Evolutionary conservation across 2,329 filamentous ascomycete species (phyloP).

Genomic region (Botryotinia calthae): DNA sequence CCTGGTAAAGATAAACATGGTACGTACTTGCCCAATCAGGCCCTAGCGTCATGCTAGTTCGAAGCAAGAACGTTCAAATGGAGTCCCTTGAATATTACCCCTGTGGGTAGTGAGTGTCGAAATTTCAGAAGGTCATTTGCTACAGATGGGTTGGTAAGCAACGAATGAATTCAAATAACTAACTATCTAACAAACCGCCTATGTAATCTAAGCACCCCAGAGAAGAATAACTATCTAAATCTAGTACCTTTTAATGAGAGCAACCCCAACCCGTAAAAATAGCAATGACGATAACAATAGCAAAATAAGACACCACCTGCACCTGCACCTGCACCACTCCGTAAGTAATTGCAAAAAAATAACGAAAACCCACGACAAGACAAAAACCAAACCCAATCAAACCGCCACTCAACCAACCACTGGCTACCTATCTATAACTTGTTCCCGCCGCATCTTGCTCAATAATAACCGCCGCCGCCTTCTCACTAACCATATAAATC

Average conservation of each 20-base stretch:
- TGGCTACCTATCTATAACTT: not conserved
- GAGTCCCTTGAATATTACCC: not conserved
- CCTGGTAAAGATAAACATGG: not conserved
- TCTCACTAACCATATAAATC: constrained; percentile 57
- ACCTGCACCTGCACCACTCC: not conserved
- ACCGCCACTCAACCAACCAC: not conserved
- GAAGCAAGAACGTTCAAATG: not conserved
- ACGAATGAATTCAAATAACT: not conserved
- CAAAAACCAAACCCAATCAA: not conserved
- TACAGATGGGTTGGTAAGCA: not conserved
- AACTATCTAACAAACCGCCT: not conserved
- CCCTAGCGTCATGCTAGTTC: not conserved
- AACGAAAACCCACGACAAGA: not conserved
- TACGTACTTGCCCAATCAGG: not conserved
- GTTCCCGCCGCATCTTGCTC: not conserved
- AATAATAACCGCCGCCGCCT: constrained; percentile 44
- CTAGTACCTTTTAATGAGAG: not conserved
- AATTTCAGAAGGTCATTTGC: not conserved
- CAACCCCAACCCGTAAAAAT: not conserved
- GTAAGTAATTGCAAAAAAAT: not conserved
- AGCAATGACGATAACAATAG: not conserved
- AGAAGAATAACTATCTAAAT: not conserved
- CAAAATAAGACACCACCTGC: not conserved
- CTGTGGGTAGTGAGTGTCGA: not conserved
- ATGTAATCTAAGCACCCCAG: not conserved